Evolutionary conservation across 306 rosid genomes (phyloP).

Genomic region (Spatholobus suberectus): DNA sequence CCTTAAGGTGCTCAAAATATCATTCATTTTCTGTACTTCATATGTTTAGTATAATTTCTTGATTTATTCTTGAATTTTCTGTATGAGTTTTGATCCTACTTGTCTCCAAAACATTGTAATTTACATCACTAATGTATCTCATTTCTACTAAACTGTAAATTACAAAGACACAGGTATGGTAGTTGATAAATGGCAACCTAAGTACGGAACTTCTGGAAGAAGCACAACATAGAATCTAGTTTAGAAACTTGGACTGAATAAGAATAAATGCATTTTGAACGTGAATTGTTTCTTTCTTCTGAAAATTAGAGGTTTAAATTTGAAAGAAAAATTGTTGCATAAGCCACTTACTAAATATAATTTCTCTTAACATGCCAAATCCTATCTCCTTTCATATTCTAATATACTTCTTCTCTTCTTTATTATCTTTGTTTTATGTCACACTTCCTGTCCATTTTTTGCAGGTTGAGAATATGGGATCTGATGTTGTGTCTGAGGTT

Average conservation of each 20-base stretch:
- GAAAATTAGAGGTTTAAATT: not conserved
- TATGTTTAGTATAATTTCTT: not conserved
- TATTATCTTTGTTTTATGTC: not conserved
- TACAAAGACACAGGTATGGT: not conserved
- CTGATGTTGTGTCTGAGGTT: slow-evolving; percentile 61
- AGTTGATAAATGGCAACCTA: not conserved
- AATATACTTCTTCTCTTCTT: not conserved
- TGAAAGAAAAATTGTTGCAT: slow-evolving; percentile 10
- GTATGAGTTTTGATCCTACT: not conserved
- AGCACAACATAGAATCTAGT: not conserved
- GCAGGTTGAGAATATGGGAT: slow-evolving; percentile 86
- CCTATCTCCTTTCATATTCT: not conserved
- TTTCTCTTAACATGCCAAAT: not conserved
- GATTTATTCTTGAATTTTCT: slow-evolving; percentile 16
- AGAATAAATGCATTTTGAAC: slow-evolving; percentile 9
- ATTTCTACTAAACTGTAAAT: not conserved
- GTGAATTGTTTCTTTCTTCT: not conserved
- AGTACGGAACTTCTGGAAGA: slow-evolving; percentile 31
- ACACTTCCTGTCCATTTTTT: slow-evolving; percentile 18
- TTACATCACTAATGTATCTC: not conserved
- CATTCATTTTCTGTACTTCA: not conserved
- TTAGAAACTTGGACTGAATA: slow-evolving; percentile 6
- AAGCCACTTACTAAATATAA: not conserved
- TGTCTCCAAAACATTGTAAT: slow-evolving; percentile 10
- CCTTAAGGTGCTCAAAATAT: slow-evolving; percentile 64